Conservation (phyloP, 225 moss, liverwort and hornwort species). For the Takakia lepidozioides region DNA sequence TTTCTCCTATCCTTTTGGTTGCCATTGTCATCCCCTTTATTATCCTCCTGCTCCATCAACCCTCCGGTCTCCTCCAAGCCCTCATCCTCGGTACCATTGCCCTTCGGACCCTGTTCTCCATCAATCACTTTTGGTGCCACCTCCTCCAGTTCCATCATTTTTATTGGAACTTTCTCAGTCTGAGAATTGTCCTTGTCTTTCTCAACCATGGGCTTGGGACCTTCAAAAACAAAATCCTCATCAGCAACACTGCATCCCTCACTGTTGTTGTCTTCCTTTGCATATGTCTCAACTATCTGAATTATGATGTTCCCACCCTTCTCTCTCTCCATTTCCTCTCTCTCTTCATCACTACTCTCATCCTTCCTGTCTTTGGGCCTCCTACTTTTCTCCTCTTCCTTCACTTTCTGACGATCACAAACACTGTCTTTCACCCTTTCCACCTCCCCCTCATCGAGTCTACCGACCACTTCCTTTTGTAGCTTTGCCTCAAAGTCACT, state of each 20-base stretch:
- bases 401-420: constrained; percentile 10
- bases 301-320: not conserved
- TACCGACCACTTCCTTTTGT: constrained; percentile 4
- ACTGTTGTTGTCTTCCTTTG: not conserved
- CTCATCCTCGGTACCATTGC: not conserved
- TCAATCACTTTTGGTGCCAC: too few relatives aligned
- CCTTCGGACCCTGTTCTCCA: not conserved
- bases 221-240: constrained; percentile 5
- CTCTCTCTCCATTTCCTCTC: constrained; percentile 3
- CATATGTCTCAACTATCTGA: constrained; percentile 1
- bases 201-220: constrained; percentile 6
- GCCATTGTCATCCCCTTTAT: constrained; percentile 13
- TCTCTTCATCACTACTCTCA: constrained; percentile 4
- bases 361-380: constrained; percentile 2
- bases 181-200: constrained; percentile 5
- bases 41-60: not conserved
- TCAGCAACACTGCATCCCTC: constrained; percentile 4
- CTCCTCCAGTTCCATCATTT: too few relatives aligned
- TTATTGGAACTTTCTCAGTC: not conserved
- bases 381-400: constrained; percentile 2
- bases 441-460: constrained; percentile 7
- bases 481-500: constrained; percentile 9
- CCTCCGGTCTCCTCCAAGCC: not conserved
- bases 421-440: constrained; percentile 9
- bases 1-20: constrained; percentile 28